Base-by-base conservation (phyloP, 2,329 filamentous ascomycete genomes). In the Penicillium occitanis region DNA sequence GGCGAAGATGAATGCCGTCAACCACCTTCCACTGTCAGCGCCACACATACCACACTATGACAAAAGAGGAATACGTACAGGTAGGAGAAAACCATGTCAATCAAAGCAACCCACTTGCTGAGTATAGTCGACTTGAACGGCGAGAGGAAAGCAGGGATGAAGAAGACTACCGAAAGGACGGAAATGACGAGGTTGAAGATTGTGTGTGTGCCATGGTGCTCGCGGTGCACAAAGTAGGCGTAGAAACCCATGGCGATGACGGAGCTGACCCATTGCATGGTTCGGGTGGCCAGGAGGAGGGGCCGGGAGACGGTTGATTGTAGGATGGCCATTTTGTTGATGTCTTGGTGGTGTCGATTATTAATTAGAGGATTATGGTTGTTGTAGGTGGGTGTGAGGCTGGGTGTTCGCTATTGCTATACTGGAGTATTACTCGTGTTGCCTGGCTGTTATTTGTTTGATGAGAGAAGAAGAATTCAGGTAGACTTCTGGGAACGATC, bases 1-100 rank as follows among this genome's bases (percentile, higher is more conserved):
- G 0, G 80, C 70, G 73, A 83, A 82, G 70, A 83, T 80, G 71
- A 83, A 83, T 19, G 79, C 74, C 1, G 81, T 82, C 71, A 83
- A 76, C 80, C 81, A 83, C 35, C 78, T 80, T 59, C 14, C 35
- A 28, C 13, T 8, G 6, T 59, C 55, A 67, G 40, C 28, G 30
- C 44, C 13, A 50, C 51, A 61, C 57, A 60, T 60, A 68, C 60
- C 66, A 59, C 11, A 44, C 35, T 48, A 19, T 60, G 48, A 28
- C 22, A 50, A 5, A n/a, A n/a, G 17, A n/a, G 13, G 5, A 1
- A 1, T 5, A 10, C 75, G 25, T 73, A 81, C 76, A 83, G 76
- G 66, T 82, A 82, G 6, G 79, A 81, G 73, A 82, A 82, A 67
- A 81, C 68, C 10, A 81, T 71, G 69, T 82, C 80, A 59, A 81